These are phyloP conservation scores for Colletotrichum sp. DNA, from an alignment of 2,329 filamentous ascomycete species.

Conservation along the genomic window DNA sequence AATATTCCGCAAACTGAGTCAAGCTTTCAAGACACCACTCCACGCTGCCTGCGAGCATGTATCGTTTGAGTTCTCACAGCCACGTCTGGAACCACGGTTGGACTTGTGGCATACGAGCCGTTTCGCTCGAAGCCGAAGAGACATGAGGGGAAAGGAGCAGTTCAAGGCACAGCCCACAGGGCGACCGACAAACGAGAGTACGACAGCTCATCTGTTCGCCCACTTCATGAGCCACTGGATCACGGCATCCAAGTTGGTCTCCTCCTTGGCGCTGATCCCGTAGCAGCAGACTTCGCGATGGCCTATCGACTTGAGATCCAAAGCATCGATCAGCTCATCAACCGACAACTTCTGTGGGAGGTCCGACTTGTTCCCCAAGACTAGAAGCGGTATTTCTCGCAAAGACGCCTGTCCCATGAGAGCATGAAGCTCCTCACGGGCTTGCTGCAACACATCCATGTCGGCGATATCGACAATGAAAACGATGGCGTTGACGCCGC, in stretches of 20 bases:
- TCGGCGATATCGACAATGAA: conserved; percentile 99
- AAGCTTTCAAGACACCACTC: neutral
- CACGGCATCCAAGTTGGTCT: conserved; percentile 97
- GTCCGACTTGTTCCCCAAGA: conserved; percentile 97
- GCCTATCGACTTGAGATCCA: conserved; percentile 88
- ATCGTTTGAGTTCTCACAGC: neutral
- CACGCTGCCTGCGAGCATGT: neutral
- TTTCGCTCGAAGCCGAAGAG: neutral
- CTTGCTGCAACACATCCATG: conserved; percentile 77
- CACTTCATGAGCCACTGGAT: conserved; percentile 95
- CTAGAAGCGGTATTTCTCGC: conserved; percentile 88
- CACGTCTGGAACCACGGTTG: neutral
- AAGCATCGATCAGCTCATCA: conserved; percentile 91
- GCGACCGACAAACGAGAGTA: neutral
- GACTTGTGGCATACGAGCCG: neutral
- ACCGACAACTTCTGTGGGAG: conserved; percentile 89
- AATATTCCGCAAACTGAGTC: neutral
- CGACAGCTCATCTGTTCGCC: conserved; percentile 67
- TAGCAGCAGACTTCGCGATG: conserved; percentile 98
- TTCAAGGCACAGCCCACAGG: neutral
- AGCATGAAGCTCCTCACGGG: conserved; percentile 90
- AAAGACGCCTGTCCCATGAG: conserved; percentile 85
- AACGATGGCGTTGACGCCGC: conserved; percentile 95
- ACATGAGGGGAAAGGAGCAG: neutral
- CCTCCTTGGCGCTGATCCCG: conserved; percentile 97